Evolutionary conservation across 2,329 filamentous ascomycete species (phyloP), one percentile per base, ranked within the genome.

Genomic region (Fusarium tjaetaba): DNA sequence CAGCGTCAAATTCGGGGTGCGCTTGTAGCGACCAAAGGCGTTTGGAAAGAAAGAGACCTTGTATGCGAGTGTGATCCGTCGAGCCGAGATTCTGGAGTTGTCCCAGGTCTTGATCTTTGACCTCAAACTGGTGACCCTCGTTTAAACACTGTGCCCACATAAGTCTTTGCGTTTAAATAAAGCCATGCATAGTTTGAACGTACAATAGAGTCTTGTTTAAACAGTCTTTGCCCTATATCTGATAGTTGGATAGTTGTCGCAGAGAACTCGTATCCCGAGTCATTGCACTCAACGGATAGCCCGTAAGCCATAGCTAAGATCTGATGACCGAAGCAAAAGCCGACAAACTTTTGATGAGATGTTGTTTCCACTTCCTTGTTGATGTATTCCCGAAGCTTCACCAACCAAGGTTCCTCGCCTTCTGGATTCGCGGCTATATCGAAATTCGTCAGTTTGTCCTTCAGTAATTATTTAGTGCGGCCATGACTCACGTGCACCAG

Each of bases 121-220:
- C 28, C 26, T 48, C 14, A 30, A 48, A 48, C 28, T 30, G 45
- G 2, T n/a, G 45, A 2, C 28, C 45, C 28, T 48, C 45, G 4
- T 48, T 48, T 16, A 48, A 30, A n/a, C 26, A n/a, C 45, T 48
- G 11, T 16, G 0, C 11, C 8, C 20, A n/a, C 4, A 11, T 48
- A n/a, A 48, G 26, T 11, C 14, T 14, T n/a, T 48, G 26, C 2
- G 16, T 16, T 28, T n/a, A 0, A 48, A 8, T 2, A 30, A 30
- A 30, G 10, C 4, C 20, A 5, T 22, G 8, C 4, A 4, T 1
- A 22, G 2, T 30, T 30, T 48, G 2, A 8, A 30, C 45, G 0
- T 48, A 48, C 45, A n/a, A 48, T 4, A 22, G 14, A 48, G 14
- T 48, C 45, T 30, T 48, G 20, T 6, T 30, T 16, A 7, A 48